phyloP scores from a whole-genome alignment of 1,284 basidiomycete species.

The Cerioporus squamosus region DNA sequence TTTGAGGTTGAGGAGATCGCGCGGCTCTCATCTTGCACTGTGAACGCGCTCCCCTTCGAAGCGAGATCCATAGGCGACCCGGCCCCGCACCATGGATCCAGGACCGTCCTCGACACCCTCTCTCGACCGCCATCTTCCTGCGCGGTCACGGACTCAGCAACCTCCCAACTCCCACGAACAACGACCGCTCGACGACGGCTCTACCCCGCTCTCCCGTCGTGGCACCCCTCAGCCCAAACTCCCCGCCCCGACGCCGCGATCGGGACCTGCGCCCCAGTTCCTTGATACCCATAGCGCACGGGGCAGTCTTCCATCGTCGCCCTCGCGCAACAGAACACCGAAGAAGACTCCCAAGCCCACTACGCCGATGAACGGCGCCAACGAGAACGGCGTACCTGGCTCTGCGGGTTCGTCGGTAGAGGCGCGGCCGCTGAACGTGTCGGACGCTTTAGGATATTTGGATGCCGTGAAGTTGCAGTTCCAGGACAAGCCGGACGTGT shows the following conservation, averaged over 20 bases:
- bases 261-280: constrained; percentile 15
- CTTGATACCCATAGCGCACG: constrained; percentile 17
- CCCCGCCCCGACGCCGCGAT: constrained; percentile 20
- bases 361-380: constrained; percentile 17
- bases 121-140: constrained; percentile 14
- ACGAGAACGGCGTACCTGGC: constrained; percentile 15
- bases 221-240: constrained; percentile 19
- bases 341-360: constrained; percentile 22
- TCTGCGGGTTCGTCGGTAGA: constrained; percentile 21
- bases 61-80: constrained; percentile 25
- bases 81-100: constrained; percentile 23
- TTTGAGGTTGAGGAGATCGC: neutral
- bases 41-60: constrained; percentile 21
- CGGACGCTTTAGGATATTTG: constrained; percentile 95
- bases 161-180: constrained; percentile 8
- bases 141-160: constrained; percentile 8
- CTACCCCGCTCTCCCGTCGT: constrained; percentile 9
- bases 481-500: constrained; percentile 91
- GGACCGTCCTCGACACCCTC: constrained; percentile 14
- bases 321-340: constrained; percentile 20
- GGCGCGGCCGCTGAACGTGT: constrained; percentile 71
- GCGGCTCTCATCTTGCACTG: constrained; percentile 14
- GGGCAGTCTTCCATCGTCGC: constrained; percentile 15
- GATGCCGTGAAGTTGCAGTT: constrained; percentile 97
- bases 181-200: constrained; percentile 7